Base-by-base conservation (phyloP, 192 early-diverging fungal genomes). In the Entomortierella lignicola region DNA sequence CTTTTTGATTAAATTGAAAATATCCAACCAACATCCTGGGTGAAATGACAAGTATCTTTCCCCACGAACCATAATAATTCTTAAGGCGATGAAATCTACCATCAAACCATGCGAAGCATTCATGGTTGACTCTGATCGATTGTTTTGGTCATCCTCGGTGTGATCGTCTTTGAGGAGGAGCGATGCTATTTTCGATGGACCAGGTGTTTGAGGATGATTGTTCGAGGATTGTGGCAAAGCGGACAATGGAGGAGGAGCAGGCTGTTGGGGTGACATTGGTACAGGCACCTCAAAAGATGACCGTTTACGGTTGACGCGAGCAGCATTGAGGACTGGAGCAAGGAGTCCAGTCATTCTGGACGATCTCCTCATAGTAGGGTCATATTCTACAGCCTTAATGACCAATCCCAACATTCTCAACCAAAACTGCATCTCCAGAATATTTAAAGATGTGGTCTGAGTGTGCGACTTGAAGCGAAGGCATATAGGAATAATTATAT, bases 61-160 rank as follows among this genome's bases (percentile, higher is more conserved):
- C 18, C 83, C 86, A 3, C 88, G 82, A 17, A 89, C 65, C 2
- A 89, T 58, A n/a, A 88, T 82, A 34, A 89, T 77, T 32, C 87
- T 82, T 20, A 89, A 44, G 1, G 88, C 88, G 2, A 80, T 84
- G 30, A 89, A 88, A 59, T 85, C 74, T 2, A 87, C 63, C 21
- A 85, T 30, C 23, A 85, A 82, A 20, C 72, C 60, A 48, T 75
- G 80, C 1, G 73, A 67, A 6, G 71, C 58, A 44, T 81, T 74
- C 43, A 70, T 65, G 1, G 67, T 62, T 2, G 43, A 27, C 41
- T 60, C 63, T 21, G 47, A 20, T 27, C 52, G 52, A 18, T 54
- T 8, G 25, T 56, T 31, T 62, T 44, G 67, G 27, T 64, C 67
- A 0, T 71, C 60, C 4, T 68, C 70, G 0, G 17, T 2, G 5